Evolutionary conservation across 2,329 filamentous ascomycete species (phyloP), one percentile per base, ranked within the genome.

Genomic region (Lanzia echinophila): DNA sequence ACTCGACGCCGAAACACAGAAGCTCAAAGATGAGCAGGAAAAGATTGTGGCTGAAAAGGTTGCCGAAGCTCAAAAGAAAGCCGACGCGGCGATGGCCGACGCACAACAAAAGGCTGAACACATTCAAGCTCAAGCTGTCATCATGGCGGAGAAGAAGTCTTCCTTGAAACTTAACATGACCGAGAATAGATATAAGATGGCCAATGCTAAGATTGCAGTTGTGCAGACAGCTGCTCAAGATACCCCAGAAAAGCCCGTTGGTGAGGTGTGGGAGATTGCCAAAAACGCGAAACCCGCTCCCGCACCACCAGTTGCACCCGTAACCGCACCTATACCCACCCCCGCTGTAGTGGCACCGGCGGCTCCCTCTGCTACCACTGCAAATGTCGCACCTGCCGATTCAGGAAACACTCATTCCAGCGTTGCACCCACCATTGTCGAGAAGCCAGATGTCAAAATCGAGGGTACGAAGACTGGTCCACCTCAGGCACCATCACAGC

Each of bases 251-350:
- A 84, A 83, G 67, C 82, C 90, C 0, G 90, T 97, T 3, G 81
- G 75, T 10, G 90, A 96, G 69, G 91, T 96, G 0, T 96, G 89
- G 88, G 83, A 86, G 59, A 73, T 88, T 51, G 90, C 87, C 0
- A 91, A 92, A 70, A 75, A 72, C 50, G 79, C 82, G 11, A 86
- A 82, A 67, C 75, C 79, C 28, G 19, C 58, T 28, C 41, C 63
- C 41, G 20, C 55, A 24, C 50, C 57, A 42, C 47, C 61, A n/a
- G 52, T 45, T 28, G 54, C 57, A 28, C 45, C 56, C 44, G 39
- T 38, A 36, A 32, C 58, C 24, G 22, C 57, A 31, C 28, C 47
- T n/a, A 54, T 41, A n/a, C 32, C 45, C 11, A 34, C 53, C 11
- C 22, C 53, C 12, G 20, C 50, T 2, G 33, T 22, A 11, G 15